Evolutionary conservation across 2,329 filamentous ascomycete genomes (phyloP).

Genomic region (Aureobasidium sp.): DNA sequence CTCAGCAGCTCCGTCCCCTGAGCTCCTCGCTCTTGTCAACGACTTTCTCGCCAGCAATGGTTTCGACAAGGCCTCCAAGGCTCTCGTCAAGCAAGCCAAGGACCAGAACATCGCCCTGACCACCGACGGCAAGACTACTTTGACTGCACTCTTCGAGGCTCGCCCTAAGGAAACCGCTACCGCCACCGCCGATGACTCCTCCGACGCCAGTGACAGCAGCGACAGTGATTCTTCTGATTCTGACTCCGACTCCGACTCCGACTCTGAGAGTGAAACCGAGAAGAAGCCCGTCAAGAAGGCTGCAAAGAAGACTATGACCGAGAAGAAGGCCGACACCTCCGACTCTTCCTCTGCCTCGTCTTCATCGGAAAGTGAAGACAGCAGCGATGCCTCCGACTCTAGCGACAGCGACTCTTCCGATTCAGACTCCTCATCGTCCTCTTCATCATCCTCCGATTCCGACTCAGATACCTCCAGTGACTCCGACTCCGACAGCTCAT

Average conservation of each 20-base stretch:
- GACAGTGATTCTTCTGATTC: conserved; percentile 12
- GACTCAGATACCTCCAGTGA: conserved; percentile 21
- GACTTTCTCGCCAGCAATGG: conserved; percentile 28
- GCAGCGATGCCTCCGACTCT: conserved; percentile 14
- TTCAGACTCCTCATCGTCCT: conserved; percentile 21
- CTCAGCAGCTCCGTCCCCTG: conserved; percentile 1
- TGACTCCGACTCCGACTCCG: conserved; percentile 20
- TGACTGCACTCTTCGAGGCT: conserved; percentile 23
- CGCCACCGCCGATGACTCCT: conserved; percentile 17
- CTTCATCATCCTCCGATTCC: conserved; percentile 20
- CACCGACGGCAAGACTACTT: conserved; percentile 19
- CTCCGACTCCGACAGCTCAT: neutral
- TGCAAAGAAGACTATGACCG: conserved; percentile 26
- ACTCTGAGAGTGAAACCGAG: conserved; percentile 17
- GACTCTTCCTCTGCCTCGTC: conserved; percentile 18
- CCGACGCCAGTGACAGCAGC: conserved; percentile 18
- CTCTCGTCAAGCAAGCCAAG: conserved; percentile 28
- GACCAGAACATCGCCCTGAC: conserved; percentile 25
- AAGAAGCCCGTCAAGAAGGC: conserved; percentile 19
- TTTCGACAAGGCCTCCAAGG: conserved; percentile 26
- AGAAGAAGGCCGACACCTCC: conserved; percentile 15
- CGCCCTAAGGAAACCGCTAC: conserved; percentile 21
- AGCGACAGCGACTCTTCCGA: conserved; percentile 14
- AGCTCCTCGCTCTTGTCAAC: conserved; percentile 17
- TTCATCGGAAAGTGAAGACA: conserved; percentile 16